phyloP scores from a whole-genome alignment of 2,329 filamentous ascomycete genomes.

The Pseudocercospora macadamiae region DNA sequence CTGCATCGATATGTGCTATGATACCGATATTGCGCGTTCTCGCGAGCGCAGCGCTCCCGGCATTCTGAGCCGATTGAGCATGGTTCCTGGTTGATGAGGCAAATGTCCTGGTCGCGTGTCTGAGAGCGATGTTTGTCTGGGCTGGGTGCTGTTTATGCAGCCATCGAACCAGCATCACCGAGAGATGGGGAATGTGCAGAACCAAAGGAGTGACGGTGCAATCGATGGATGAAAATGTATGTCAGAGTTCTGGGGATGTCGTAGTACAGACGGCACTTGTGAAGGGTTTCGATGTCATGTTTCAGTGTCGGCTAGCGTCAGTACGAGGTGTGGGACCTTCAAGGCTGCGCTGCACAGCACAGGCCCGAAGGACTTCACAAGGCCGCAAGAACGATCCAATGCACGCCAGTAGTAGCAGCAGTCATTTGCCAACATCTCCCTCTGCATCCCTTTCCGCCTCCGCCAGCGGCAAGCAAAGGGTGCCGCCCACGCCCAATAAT shows the following conservation, averaged over 20 bases:
- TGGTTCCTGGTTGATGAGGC: conserved; percentile 11
- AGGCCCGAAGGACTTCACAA: no score
- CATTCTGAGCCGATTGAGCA: conserved; percentile 2
- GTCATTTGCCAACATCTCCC: no score
- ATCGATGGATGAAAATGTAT: not conserved
- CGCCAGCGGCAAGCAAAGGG: conserved; percentile 28
- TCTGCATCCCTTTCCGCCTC: conserved; percentile 12
- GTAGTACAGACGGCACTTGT: not conserved
- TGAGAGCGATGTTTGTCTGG: not conserved
- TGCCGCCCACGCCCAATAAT: conserved; percentile 23
- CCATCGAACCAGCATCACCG: conserved; percentile 27
- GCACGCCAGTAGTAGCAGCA: no score
- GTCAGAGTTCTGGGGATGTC: no score
- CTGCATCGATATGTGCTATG: conserved; percentile 96
- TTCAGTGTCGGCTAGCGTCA: not conserved
- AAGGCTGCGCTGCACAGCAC: no score
- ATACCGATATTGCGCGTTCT: conserved; percentile 78
- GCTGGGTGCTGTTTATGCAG: conserved; percentile 25
- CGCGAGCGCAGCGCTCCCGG: not conserved
- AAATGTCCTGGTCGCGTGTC: conserved; percentile 12
- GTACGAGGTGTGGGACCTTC: no score
- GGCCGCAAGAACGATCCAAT: no score
- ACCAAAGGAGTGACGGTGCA: not conserved
- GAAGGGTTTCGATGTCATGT: not conserved
- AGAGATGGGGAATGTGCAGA: not conserved